Conservation (phyloP, 73 alveolate genomes). For the Breviolum minutum region DNA sequence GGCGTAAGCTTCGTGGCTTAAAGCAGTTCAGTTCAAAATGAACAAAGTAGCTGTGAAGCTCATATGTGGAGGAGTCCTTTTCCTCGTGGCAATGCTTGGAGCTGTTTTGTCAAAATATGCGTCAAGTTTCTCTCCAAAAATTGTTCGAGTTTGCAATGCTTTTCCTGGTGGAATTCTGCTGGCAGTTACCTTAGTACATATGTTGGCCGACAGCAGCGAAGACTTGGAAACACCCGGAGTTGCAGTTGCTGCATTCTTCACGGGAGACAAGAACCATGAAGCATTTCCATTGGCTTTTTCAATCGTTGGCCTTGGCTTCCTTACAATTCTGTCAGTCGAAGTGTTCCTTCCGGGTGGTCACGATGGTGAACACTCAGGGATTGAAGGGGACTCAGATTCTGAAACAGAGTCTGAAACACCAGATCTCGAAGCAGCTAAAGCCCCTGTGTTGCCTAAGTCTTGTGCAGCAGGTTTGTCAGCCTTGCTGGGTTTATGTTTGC, state of each 20-base stretch:
- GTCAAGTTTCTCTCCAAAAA: slow-evolving; percentile 2
- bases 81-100: slow-evolving; percentile 28
- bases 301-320: slow-evolving; percentile 36
- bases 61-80: not conserved
- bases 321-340: slow-evolving; percentile 18
- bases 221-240: not conserved
- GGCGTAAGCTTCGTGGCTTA: too few species aligned
- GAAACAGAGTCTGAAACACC: not conserved
- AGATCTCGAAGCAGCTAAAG: not conserved
- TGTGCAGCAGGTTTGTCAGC: slow-evolving; percentile 36
- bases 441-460: not conserved
- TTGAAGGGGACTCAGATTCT: not conserved
- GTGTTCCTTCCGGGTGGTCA: not conserved
- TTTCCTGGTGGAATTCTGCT: slow-evolving; percentile 58
- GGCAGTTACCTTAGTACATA: slow-evolving; percentile 41
- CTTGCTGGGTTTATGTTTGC: slow-evolving; percentile 32
- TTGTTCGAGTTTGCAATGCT: slow-evolving; percentile 59
- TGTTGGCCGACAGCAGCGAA: not conserved
- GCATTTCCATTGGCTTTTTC: slow-evolving; percentile 64
- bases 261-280: not conserved
- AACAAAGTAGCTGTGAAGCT: not conserved
- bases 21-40: too few species aligned
- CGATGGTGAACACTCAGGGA: not conserved
- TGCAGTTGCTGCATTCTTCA: not conserved
- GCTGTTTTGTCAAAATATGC: slow-evolving; percentile 22